Evolutionary conservation across 2,329 filamentous ascomycete genomes (phyloP), one percentile per base, ranked within the genome.

Genomic region (Alternaria infectoria): DNA sequence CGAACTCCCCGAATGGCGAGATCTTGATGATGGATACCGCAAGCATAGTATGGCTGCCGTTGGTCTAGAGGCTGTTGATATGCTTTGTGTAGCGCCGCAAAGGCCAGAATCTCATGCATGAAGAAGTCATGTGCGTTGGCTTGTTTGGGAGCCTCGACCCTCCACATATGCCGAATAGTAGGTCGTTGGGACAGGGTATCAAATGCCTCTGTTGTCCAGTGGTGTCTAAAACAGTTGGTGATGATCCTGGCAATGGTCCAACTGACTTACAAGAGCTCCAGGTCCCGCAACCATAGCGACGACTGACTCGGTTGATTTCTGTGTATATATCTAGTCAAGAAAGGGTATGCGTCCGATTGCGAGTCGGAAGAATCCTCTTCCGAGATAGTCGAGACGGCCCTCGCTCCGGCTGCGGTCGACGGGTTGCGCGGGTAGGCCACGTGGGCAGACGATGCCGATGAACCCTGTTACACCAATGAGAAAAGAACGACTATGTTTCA

Each of bases 31-130:
- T 80, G 75, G 25, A 75, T 74, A 6, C 75, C 75, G n/a, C 77
- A 70, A 9, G 73, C 69, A 23, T 77, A 77, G 62, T 78, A 80
- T 25, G 71, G 61, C 32, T 56, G 50, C 28, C 69, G 64, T 52
- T 73, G 62, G 2, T 74, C 73, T 3, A 67, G 71, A 10, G 57
- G 60, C 8, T 76, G 58, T n/a, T 75, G 59, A 47, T 76, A 69
- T 5, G 76, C 79, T 47, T 79, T 74, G 58, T 82, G 78, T 15
- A 80, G 70, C 13, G 81, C 79, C 1, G 82, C 73, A 30, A 80
- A 77, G 6, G 82, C 80, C 11, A 83, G 66, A 4, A 83, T 72
- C 11, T 81, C 78, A 59, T 83, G 61, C 66, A 84, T 75, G 0
- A 83, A 67, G 44, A 80, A 83, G 0, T 67, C 65, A 44, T 80